Evolutionary conservation across 2,329 filamentous ascomycete genomes (phyloP), one percentile per base, ranked within the genome.

Genomic region (Fusarium napiforme): DNA sequence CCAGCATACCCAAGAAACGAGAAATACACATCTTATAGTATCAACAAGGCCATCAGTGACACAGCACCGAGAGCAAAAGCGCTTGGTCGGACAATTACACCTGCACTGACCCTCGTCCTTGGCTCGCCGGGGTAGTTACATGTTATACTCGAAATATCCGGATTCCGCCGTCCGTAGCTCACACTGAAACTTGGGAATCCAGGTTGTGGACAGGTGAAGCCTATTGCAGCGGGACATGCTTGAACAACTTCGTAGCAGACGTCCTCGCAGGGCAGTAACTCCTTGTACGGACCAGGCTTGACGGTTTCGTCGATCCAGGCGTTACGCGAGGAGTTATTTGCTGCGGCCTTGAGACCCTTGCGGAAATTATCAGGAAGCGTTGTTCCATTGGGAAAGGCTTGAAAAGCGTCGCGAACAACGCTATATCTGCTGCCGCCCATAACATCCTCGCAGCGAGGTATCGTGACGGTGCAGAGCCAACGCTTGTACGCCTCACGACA

Each of bases 401-500:
- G 89, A 37, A 86, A 90, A 60, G 94, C 88, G 78, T 96, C 96
- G 50, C 96, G 92, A 26, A 82, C 78, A 36, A 86, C 81, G 4
- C 85, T 82, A 72, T 83, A 83, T 3, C 81, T 60, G 19, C 86
- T 84, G 4, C 81, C 77, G 55, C 86, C 89, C 57, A 87, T 89
- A 77, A 93, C 96, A 83, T 98, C 96, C 78, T 94, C 92, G 84
- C 96, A 99, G 36, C 95, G 93, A 2, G 96, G 96, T 70, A 99
- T 96, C 21, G 91, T 93, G 34, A 98, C 95, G 30, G 94, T 93
- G 84, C 96, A 99, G 26, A 99, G 91, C 96, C 96, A 99, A 78
- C 91, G 87, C 81, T 97, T 98, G 87, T 99, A 99, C 14, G 94
- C 94, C 2, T 80, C 78, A 21, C 86, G 89, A 82, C 96, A 99